A percentile compares a stretch with the other conserved stretches of the same genome.
Evolutionary conservation across 176 grass and related monocot genomes (phyloP).

Genomic region (Miscanthus lutarioriparius): DNA sequence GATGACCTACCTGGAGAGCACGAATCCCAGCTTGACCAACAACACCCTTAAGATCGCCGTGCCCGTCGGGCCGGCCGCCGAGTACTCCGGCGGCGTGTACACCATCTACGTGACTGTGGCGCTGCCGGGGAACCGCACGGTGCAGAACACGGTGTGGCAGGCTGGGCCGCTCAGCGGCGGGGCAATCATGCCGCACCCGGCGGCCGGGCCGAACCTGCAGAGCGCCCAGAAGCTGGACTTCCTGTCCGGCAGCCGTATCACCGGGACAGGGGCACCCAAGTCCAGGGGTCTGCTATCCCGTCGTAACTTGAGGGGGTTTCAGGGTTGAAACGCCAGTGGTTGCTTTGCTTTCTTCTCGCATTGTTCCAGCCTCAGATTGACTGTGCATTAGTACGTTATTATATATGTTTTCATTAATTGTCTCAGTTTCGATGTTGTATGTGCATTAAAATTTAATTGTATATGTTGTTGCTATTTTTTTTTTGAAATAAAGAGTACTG

Average conservation of each 20-base stretch:
- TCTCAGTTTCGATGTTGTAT: neutral
- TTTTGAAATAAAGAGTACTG: neutral
- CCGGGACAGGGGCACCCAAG: neutral
- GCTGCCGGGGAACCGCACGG: conserved; percentile 55
- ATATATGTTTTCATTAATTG: neutral
- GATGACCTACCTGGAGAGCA: conserved; percentile 30
- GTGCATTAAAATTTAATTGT: neutral
- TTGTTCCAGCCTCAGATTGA: neutral
- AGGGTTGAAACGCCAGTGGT: neutral
- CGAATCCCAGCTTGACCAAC: conserved; percentile 31
- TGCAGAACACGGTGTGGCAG: conserved; percentile 77
- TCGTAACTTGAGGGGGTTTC: neutral
- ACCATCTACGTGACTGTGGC: conserved; percentile 68
- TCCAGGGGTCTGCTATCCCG: neutral
- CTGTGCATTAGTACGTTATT: neutral
- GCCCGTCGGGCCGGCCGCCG: conserved; percentile 23
- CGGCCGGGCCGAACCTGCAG: neutral
- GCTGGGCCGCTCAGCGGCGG: conserved; percentile 32
- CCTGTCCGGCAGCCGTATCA: conserved; percentile 18
- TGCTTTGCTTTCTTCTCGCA: neutral
- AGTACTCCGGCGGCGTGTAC: conserved; percentile 57
- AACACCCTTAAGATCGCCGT: conserved; percentile 35
- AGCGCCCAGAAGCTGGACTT: conserved; percentile 50
- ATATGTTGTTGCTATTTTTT: neutral
- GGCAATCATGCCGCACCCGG: conserved; percentile 21